Conservation (phyloP, 441 rosid genomes). For the Dalechampia spathulata region DNA sequence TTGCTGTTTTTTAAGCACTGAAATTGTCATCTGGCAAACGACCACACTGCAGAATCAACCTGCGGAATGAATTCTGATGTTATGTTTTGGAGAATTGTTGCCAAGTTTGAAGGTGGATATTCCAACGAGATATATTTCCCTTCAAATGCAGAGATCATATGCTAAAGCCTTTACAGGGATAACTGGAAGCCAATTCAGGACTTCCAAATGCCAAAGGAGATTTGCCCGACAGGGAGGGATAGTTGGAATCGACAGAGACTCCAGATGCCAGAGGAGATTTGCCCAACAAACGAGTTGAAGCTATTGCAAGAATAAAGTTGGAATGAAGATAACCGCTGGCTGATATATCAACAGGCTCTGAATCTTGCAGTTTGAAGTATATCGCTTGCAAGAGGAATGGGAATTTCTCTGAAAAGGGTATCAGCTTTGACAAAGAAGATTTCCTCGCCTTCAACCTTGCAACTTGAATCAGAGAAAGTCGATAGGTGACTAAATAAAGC, state of each 20-base stretch:
- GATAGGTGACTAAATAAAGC: too few relatives aligned
- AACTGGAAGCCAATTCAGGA: slow-evolving; percentile 16
- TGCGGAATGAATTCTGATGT: too few relatives aligned
- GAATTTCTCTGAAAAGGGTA: slow-evolving; percentile 30
- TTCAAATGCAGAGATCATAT: not conserved
- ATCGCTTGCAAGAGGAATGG: slow-evolving; percentile 20
- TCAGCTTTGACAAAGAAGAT: slow-evolving; percentile 27
- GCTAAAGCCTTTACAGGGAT: slow-evolving; percentile 21
- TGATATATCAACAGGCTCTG: slow-evolving; percentile 19
- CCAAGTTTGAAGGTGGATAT: not conserved
- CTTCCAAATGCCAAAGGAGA: slow-evolving; percentile 61
- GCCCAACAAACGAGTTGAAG: slow-evolving; percentile 48
- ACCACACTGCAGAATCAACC: not conserved
- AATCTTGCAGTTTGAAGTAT: slow-evolving; percentile 17
- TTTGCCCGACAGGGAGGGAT: slow-evolving; percentile 46
- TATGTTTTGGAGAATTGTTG: too few relatives aligned
- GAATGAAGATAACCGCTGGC: slow-evolving; percentile 18
- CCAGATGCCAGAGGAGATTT: slow-evolving; percentile 76
- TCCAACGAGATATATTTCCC: slow-evolving; percentile 3
- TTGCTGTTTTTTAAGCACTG: not conserved
- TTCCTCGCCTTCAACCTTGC: too few relatives aligned
- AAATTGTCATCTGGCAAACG: slow-evolving; percentile 1
- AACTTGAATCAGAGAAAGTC: too few relatives aligned
- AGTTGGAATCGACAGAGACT: slow-evolving; percentile 24
- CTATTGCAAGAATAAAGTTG: slow-evolving; percentile 28